A percentile compares a stretch with the other conserved stretches of the same genome.
Evolutionary conservation across 139 green algal genomes (phyloP).

Genomic region (Yamagishiella unicocca): DNA sequence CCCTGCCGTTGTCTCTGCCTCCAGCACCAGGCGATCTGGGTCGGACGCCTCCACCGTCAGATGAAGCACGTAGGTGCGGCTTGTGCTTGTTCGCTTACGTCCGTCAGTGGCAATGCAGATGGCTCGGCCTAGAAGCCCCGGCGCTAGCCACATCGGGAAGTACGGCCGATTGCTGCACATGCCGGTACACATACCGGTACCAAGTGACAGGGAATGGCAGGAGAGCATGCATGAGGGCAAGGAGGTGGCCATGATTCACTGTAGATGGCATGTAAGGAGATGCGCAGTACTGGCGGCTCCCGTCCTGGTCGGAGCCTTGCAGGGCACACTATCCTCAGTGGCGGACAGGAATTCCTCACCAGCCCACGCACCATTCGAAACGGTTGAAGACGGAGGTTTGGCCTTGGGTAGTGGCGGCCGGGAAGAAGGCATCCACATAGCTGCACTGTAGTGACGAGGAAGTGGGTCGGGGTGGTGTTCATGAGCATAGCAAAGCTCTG

Average conservation of each 20-base stretch:
- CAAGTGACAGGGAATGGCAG: too few species aligned
- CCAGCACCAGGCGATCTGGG: slow-evolving; percentile 1
- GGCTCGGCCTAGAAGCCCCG: background rate
- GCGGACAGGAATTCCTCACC: too few species aligned
- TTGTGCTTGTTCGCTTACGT: background rate
- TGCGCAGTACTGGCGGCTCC: too few species aligned
- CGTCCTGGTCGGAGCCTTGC: too few species aligned
- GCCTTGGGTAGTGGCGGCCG: background rate
- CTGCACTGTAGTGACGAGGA: slow-evolving; percentile 19
- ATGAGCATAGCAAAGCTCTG: too few species aligned
- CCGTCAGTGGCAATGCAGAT: background rate
- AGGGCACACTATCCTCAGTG: too few species aligned
- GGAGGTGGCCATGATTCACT: too few species aligned
- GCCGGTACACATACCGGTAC: too few species aligned
- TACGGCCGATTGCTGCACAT: background rate
- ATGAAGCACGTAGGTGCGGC: background rate
- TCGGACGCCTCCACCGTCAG: background rate
- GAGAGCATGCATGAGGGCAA: too few species aligned
- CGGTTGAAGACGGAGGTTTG: background rate
- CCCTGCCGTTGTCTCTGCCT: background rate
- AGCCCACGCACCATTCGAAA: slow-evolving; percentile 19
- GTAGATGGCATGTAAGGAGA: too few species aligned
- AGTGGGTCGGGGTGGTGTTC: too few species aligned
- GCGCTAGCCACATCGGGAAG: background rate
- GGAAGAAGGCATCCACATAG: slow-evolving; percentile 35